phyloP scores from a whole-genome alignment of 768 basidiomycete genomes.

The Tulasnella sp. region DNA sequence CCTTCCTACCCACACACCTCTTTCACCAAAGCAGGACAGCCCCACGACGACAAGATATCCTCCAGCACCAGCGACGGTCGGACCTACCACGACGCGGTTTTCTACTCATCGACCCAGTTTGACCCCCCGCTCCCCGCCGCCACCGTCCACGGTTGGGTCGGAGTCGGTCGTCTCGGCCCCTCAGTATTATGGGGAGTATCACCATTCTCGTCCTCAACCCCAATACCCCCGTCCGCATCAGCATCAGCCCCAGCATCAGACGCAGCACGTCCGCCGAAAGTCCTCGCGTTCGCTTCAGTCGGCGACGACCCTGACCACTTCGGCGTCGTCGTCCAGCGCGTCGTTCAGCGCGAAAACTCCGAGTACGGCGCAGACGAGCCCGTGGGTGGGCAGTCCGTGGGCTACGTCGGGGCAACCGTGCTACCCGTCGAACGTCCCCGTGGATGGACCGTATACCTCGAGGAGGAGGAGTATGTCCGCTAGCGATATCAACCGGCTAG shows the following conservation, averaged over 20 bases:
- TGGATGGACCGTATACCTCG: background rate
- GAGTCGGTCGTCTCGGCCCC: background rate
- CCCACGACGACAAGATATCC: background rate
- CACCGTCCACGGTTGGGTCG: background rate
- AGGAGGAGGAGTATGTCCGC: slow-evolving; percentile 2
- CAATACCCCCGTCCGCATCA: background rate
- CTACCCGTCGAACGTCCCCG: background rate
- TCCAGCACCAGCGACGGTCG: background rate
- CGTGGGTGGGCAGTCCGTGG: background rate
- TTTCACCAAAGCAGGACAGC: background rate
- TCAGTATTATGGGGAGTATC: background rate
- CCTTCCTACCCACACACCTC: background rate
- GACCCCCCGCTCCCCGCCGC: background rate
- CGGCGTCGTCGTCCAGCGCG: background rate
- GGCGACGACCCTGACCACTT: background rate
- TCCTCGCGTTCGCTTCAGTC: background rate
- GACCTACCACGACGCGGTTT: background rate
- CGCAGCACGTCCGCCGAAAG: background rate
- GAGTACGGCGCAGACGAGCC: background rate
- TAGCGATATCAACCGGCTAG: background rate
- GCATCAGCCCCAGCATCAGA: background rate
- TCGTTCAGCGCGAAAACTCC: background rate
- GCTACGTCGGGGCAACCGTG: background rate
- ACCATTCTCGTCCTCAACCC: background rate
- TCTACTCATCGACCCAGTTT: background rate